Conservation (phyloP, 495 filamentous ascomycete species). For the Xylaria acuta region DNA sequence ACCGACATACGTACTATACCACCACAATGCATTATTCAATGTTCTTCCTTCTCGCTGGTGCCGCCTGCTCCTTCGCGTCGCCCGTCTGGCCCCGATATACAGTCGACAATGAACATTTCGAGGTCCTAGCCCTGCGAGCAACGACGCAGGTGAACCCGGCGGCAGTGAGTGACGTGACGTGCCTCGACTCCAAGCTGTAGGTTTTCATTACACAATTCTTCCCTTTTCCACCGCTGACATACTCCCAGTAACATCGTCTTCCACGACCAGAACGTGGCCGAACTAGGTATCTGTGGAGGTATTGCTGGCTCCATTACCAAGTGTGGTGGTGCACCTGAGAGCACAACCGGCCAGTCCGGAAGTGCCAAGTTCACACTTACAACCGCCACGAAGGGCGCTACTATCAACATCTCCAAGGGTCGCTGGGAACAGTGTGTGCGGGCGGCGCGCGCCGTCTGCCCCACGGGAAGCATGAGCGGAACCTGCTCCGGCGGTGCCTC, state of each 20-base stretch:
- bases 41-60: slow-evolving; percentile 17
- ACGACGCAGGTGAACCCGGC: slow-evolving; percentile 42
- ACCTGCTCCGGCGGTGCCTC: slow-evolving; percentile 59
- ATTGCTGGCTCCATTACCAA: slow-evolving; percentile 53
- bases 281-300: slow-evolving; percentile 60
- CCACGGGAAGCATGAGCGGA: slow-evolving; percentile 49
- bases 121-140: slow-evolving; percentile 45
- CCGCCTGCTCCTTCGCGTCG: slow-evolving; percentile 19
- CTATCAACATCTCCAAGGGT: slow-evolving; percentile 57
- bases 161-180: slow-evolving; percentile 43
- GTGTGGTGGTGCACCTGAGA: slow-evolving; percentile 47
- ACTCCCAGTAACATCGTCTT: slow-evolving; percentile 52
- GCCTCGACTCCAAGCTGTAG: slow-evolving; percentile 46
- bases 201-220: slow-evolving; percentile 17
- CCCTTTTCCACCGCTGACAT: slow-evolving; percentile 15
- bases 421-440: slow-evolving; percentile 58
- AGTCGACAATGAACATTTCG: slow-evolving; percentile 37
- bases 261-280: slow-evolving; percentile 61
- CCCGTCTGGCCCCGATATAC: slow-evolving; percentile 40
- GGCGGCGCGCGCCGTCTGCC: slow-evolving; percentile 56
- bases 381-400: slow-evolving; percentile 43
- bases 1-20: background rate
- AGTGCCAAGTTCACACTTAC: slow-evolving; percentile 55
- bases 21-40: slow-evolving; percentile 23
- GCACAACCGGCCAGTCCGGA: slow-evolving; percentile 50